Conservation (phyloP, 75 land plant genomes). For the Larix kaempferi region DNA sequence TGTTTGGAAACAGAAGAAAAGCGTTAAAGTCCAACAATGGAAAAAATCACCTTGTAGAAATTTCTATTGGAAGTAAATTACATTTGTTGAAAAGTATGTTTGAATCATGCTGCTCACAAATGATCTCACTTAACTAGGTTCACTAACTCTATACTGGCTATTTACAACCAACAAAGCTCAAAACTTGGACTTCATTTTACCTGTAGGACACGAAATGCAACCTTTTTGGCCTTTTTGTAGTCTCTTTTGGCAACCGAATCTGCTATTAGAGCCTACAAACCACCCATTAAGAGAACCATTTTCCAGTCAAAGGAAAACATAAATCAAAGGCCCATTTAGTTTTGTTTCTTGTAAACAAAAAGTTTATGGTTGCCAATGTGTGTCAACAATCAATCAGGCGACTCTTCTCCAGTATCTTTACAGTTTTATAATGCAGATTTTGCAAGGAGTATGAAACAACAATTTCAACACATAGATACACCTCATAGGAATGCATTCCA, state of each 20-base stretch:
- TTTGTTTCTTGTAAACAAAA: neutral
- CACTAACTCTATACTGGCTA: neutral
- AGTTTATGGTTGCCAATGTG: neutral
- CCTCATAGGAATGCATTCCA: too few species aligned
- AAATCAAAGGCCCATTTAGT: neutral
- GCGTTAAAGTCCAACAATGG: neutral
- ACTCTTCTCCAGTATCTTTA: too few species aligned
- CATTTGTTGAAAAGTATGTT: neutral
- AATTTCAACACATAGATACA: too few species aligned
- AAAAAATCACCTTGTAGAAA: neutral
- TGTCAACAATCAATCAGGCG: neutral
- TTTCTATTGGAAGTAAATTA: neutral
- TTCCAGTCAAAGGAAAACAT: slow-evolving; percentile 5
- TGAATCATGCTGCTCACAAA: neutral
- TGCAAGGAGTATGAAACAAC: too few species aligned
- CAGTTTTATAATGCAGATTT: too few species aligned
- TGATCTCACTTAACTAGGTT: neutral
- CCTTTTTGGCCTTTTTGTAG: slow-evolving; percentile 55
- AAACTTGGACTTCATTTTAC: slow-evolving; percentile 28
- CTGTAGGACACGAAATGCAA: slow-evolving; percentile 65
- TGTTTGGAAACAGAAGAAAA: slow-evolving; percentile 2
- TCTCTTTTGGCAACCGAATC: slow-evolving; percentile 55
- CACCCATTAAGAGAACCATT: neutral
- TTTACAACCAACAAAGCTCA: neutral
- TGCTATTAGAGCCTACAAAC: slow-evolving; percentile 77